Base-by-base conservation (phyloP, 2,329 filamentous ascomycete genomes). In the Colletotrichum lini region DNA sequence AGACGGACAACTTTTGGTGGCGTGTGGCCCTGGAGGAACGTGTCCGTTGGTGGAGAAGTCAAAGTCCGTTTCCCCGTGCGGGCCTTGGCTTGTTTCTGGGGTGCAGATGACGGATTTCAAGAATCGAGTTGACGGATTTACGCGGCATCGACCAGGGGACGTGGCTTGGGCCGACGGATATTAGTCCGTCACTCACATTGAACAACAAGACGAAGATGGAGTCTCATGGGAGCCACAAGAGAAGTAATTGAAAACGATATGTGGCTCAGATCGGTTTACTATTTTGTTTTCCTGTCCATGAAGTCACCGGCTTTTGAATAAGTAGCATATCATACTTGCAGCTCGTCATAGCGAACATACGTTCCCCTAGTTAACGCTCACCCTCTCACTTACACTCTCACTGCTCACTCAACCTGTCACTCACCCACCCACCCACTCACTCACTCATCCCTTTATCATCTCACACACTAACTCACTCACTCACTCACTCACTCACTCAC, bases 11-110 rank as follows among this genome's bases (percentile, higher is more conserved):
- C 21, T 40, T 50, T 21, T 47, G 38, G 58, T 45, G 44, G 58
- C 30, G 45, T 63, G 47, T 18, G 23, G 15, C 23, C 44, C 40
- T 59, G 57, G 56, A 58, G 57, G 49, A 40, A 52, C 44, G 35
- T 63, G 23, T 67, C 70, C 70, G 62, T 62, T 47, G 58, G 67
- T 58, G 62, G 67, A 35, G 59, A 56, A 26, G 21, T 10, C 5
- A 4, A 23, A 63, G 62, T 62, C 62, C 61, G 70, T 16, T 62
- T 71, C 58, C 50, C 69, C 68, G 54, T 40, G 23, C 30, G 21
- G 30, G 30, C 30, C 8, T 35, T 35, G 30, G 30, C 8, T 8
- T 35, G 30, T 38, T 12, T 42, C 8, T 44, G 44, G 52, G 38
- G 44, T 40, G 10, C 18, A 12, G 4, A 9, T 2, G 23, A 18